Base-by-base conservation (phyloP, 2,329 filamentous ascomycete species). In the Diaporthe ilicicola region DNA sequence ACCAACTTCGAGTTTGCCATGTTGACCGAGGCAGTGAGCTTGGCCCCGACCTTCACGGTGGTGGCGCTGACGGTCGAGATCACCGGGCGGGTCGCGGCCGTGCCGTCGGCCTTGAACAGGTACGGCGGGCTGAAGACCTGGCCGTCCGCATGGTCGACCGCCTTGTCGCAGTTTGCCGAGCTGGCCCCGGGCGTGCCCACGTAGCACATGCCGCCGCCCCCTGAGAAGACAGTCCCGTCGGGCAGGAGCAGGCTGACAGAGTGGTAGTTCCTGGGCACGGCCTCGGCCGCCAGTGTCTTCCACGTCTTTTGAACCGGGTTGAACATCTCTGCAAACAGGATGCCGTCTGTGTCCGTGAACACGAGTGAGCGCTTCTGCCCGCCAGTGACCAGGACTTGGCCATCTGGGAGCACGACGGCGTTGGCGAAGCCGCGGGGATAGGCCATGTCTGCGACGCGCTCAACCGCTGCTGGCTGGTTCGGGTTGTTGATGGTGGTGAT, bases 111-210 rank as follows among this genome's bases (percentile, higher is more conserved):
- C 37, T 83, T 84, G 72, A 88, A 85, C 0, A 90, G 84, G 72
- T 90, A 90, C 0, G 85, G 84, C 0, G 88, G 89, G 5, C 81
- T 82, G 76, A 85, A 90, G 66, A 90, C 84, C 76, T 90, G 83
- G 6, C 77, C 86, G 72, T 90, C 86, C 48, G 81, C 82, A 73
- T 90, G 88, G 69, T 90, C 85, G 19, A 80, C 80, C 1, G 77
- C 77, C 71, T 82, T 84, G 72, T 80, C 79, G 67, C 67, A 69
- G 37, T 69, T 51, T 0, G 53, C 67, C 37, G 67, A 61, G 54
- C 67, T 69, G 13, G 39, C 44, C 4, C 67, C 67, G 8, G 44
- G 37, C 4, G 34, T 39, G 8, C 37, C 42, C 1, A 69, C 54
- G 19, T 69, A 80, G 75, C 88, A 90, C 6, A 90, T 80, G 2